These are phyloP conservation scores for Fusarium floridanum DNA, from an alignment of 2,329 filamentous ascomycete species.

Conservation along the genomic window DNA sequence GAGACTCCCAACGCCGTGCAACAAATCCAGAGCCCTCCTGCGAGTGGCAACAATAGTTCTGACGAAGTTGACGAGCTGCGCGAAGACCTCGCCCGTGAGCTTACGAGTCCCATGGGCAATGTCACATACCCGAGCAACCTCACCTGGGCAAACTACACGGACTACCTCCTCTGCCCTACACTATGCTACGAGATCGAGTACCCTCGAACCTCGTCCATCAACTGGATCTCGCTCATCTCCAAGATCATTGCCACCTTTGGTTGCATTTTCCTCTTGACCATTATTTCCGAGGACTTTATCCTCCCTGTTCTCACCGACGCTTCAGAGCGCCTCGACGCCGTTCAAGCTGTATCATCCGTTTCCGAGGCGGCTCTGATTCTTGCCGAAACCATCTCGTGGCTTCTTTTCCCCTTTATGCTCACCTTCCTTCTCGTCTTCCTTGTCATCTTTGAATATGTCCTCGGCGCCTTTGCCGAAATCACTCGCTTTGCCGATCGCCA, in stretches of 20 bases:
- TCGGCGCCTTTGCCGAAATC: conserved; percentile 95
- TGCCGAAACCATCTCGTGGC: conserved; percentile 88
- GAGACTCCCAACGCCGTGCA: conserved; percentile 18
- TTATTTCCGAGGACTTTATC: conserved; percentile 95
- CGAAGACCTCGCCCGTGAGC: conserved; percentile 88
- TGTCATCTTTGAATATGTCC: conserved; percentile 97
- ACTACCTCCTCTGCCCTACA: conserved; percentile 92
- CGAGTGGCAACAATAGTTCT: conserved; percentile 43
- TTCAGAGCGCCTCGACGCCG: conserved; percentile 62
- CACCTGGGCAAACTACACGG: conserved; percentile 82
- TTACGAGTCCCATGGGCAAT: conserved; percentile 90
- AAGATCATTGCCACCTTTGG: conserved; percentile 94
- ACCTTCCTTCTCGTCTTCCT: conserved; percentile 96
- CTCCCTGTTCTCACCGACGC: conserved; percentile 87
- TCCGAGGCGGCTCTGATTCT: conserved; percentile 83
- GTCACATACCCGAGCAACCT: conserved; percentile 93
- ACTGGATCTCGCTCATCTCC: conserved; percentile 84
- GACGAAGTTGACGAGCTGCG: conserved; percentile 77
- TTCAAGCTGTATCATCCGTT: conserved; percentile 54
- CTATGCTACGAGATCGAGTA: conserved; percentile 99
- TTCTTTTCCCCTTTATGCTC: conserved; percentile 97
- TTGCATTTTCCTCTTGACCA: conserved; percentile 93
- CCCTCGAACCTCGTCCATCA: conserved; percentile 79
- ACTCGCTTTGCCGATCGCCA: conserved; percentile 93
- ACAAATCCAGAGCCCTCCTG: conserved; percentile 26